A percentile compares a stretch with the other conserved stretches of the same genome.
phyloP scores from a whole-genome alignment of 2,329 filamentous ascomycete species.

The Stagonosporopsis cucurbitacearum region DNA sequence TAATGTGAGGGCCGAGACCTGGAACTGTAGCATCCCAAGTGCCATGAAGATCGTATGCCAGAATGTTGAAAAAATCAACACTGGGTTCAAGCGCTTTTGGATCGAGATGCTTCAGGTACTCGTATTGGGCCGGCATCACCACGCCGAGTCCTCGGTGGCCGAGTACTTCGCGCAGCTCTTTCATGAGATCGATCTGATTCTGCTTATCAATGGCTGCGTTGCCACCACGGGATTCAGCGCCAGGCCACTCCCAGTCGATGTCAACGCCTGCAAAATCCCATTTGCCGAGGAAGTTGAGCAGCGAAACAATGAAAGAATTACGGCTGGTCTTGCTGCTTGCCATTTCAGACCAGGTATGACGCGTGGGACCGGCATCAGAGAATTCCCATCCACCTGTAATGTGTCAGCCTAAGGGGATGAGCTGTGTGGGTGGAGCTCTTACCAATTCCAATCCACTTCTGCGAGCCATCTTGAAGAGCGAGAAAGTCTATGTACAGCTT shows the following conservation, averaged over 20 bases:
- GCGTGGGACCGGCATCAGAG: constrained; percentile 40
- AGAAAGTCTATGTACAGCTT: constrained; percentile 29
- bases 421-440: constrained; percentile 26
- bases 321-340: constrained; percentile 36
- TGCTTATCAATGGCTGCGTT: constrained; percentile 39
- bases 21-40: constrained; percentile 20
- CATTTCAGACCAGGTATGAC: constrained; percentile 47
- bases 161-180: constrained; percentile 30
- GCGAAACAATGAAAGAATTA: constrained; percentile 47
- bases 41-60: constrained; percentile 57
- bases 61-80: constrained; percentile 55
- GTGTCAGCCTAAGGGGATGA: background rate
- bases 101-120: constrained; percentile 38
- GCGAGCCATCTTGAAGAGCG: constrained; percentile 15
- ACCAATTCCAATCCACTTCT: constrained; percentile 30
- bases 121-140: constrained; percentile 35
- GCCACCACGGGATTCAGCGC: constrained; percentile 46
- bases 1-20: constrained; percentile 41
- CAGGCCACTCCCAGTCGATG: constrained; percentile 55
- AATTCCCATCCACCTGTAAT: constrained; percentile 49
- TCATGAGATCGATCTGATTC: constrained; percentile 30
- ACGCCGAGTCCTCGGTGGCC: constrained; percentile 32
- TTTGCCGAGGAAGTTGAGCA: constrained; percentile 50
- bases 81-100: constrained; percentile 29
- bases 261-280: constrained; percentile 55